Base-by-base conservation (phyloP, 768 basidiomycete species). In the Amyloporia xantha region DNA sequence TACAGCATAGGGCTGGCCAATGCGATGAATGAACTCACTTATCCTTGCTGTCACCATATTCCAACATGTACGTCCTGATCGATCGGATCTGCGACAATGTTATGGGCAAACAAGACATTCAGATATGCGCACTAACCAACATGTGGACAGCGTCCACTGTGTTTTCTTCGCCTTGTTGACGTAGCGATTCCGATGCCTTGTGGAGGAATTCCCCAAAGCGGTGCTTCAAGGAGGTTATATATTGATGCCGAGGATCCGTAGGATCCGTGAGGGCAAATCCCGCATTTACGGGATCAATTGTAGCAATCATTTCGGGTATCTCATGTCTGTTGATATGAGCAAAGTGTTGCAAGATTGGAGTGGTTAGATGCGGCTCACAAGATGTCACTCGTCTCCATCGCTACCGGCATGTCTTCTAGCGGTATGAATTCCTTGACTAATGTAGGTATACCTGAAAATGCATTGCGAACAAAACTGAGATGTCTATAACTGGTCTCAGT, bases 131-230 rank as follows among this genome's bases (percentile, higher is more conserved):
- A 52, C 78, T 48, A 55, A 86, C 86, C 49, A 89, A 69, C 62
- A 80, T 77, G 54, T 84, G 77, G 15, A 91, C 84, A 4, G 84
- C 82, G 64, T 93, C 91, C 6, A 93, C 79, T 2, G 82, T 84
- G 54, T 84, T 86, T 64, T 87, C 84, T 59, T 86, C 83, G 4
- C 86, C 87, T 63, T 88, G 86, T 51, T 78, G 74, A 28, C 76
- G 76, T 54, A 91, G 64, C 15, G 78, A 76, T 5, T 72, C 68
- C 0, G 90, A 89, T 0, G 88, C 86, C 21, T 71, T 64, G 55
- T 89, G 86, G 24, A 95, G 67, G 54, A 90, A 79, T 20, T 67
- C 66, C 1, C 86, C 87, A 54, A 87, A 84, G 6, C 84, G 76
- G 19, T 68, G 64, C 44, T 79, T 78, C 50, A 91, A 64, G 1